phyloP scores from a whole-genome alignment of 1,139 yeast species.

The Candida albicans region DNA sequence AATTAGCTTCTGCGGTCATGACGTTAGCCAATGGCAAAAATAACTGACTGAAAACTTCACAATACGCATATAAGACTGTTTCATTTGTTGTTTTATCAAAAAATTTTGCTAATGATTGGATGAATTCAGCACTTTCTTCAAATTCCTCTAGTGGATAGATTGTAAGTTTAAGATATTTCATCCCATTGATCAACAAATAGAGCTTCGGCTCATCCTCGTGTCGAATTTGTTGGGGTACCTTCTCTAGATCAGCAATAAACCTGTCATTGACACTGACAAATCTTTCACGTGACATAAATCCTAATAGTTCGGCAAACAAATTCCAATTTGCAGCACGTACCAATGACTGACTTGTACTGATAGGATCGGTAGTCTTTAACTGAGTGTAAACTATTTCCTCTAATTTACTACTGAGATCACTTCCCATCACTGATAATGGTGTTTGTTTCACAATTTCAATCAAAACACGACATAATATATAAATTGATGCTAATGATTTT shows the following conservation, averaged over 20 bases:
- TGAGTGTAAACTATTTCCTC: slow-evolving; percentile 95
- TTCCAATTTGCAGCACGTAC: slow-evolving; percentile 94
- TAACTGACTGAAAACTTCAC: slow-evolving; percentile 76
- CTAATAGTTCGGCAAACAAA: slow-evolving; percentile 82
- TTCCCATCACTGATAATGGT: slow-evolving; percentile 68
- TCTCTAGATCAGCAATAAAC: slow-evolving; percentile 89
- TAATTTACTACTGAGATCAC: slow-evolving; percentile 76
- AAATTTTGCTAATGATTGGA: slow-evolving; percentile 83
- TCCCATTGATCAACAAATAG: slow-evolving; percentile 81
- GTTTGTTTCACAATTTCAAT: slow-evolving; percentile 92
- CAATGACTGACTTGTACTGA: slow-evolving; percentile 56
- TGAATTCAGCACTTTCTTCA: slow-evolving; percentile 90
- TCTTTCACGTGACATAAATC: slow-evolving; percentile 83
- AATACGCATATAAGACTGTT: slow-evolving; percentile 70
- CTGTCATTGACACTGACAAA: slow-evolving; percentile 89
- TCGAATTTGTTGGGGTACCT: slow-evolving; percentile 55
- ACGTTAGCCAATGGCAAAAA: slow-evolving; percentile 80
- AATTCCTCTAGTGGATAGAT: slow-evolving; percentile 86
- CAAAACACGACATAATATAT: slow-evolving; percentile 86
- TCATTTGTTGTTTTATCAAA: slow-evolving; percentile 66
- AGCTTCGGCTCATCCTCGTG: slow-evolving; percentile 69
- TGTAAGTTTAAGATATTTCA: slow-evolving; percentile 77
- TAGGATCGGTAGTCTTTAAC: slow-evolving; percentile 83
- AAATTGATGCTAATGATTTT: slow-evolving; percentile 82
- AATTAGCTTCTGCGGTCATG: slow-evolving; percentile 91